These are phyloP conservation scores for Flaveria sonorensis DNA, from an alignment of 129 eudicot species.

Conservation along the genomic window DNA sequence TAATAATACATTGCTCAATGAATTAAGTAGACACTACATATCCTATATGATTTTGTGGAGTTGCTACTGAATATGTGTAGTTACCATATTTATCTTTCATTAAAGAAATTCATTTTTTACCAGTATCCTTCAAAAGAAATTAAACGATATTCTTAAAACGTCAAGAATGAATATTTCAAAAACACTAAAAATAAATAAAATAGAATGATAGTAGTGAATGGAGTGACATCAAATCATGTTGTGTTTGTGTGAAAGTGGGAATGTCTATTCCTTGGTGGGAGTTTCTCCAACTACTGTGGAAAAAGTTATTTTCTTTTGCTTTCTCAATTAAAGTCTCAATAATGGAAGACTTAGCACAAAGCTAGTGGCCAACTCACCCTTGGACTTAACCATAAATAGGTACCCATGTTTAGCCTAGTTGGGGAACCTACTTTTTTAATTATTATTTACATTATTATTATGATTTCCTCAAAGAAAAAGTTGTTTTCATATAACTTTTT, in stretches of 20 bases:
- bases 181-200: neutral
- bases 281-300: slow-evolving; percentile 47
- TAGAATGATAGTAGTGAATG: slow-evolving; percentile 9
- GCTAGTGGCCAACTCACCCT: slow-evolving; percentile 41
- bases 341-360: slow-evolving; percentile 45
- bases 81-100: neutral
- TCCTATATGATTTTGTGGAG: too few species aligned
- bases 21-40: too few species aligned
- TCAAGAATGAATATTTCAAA: neutral
- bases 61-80: neutral
- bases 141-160: neutral
- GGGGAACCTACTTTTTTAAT: slow-evolving; percentile 35
- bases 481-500: slow-evolving; percentile 28
- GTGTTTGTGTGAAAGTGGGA: slow-evolving; percentile 34
- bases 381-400: slow-evolving; percentile 53
- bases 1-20: too few species aligned
- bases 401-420: slow-evolving; percentile 33
- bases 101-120: neutral
- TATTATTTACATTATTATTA: neutral
- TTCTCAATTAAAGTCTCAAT: slow-evolving; percentile 49
- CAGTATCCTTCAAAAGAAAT: neutral
- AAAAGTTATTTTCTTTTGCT: slow-evolving; percentile 48
- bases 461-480: neutral
- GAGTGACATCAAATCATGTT: slow-evolving; percentile 49
- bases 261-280: slow-evolving; percentile 44